Evolutionary conservation across 768 basidiomycete species (phyloP).

Genomic region (Nidula microcarpa): DNA sequence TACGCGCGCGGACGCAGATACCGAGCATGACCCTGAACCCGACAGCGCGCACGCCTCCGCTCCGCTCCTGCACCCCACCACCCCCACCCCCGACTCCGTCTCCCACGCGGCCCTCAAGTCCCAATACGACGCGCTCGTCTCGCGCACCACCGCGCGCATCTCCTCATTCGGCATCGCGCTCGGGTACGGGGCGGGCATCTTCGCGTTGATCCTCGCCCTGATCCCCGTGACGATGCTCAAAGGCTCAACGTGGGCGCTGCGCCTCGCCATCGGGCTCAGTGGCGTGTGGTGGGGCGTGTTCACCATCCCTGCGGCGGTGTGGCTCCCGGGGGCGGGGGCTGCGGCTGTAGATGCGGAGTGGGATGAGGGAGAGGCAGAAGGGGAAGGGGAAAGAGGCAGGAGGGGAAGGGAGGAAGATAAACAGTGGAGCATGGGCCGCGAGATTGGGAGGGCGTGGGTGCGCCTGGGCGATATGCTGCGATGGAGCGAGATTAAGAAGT

Average conservation of each 20-base stretch:
- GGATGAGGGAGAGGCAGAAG: slow-evolving; percentile 12
- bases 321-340: slow-evolving; percentile 50
- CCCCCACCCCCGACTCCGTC: slow-evolving; percentile 1
- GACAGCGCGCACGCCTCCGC: slow-evolving; percentile 32
- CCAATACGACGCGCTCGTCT: slow-evolving; percentile 56
- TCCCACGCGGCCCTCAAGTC: slow-evolving; percentile 16
- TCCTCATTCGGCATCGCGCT: slow-evolving; percentile 85
- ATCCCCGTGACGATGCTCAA: slow-evolving; percentile 73
- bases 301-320: slow-evolving; percentile 73
- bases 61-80: background rate
- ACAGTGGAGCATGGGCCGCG: slow-evolving; percentile 41
- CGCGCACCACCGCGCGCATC: slow-evolving; percentile 75
- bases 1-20: slow-evolving; percentile 11
- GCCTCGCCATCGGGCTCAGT: slow-evolving; percentile 80
- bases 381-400: background rate
- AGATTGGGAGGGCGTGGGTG: slow-evolving; percentile 72
- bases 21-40: slow-evolving; percentile 24
- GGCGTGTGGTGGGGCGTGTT: slow-evolving; percentile 89
- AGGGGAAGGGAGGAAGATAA: background rate
- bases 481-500: slow-evolving; percentile 65
- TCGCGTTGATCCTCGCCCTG: slow-evolving; percentile 67
- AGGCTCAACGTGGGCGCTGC: slow-evolving; percentile 74
- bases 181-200: slow-evolving; percentile 82
- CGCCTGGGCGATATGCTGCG: slow-evolving; percentile 72
- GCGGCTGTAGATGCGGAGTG: slow-evolving; percentile 12